A percentile compares a stretch with the other conserved stretches of the same genome.
phyloP scores from a whole-genome alignment of 2,329 filamentous ascomycete genomes.

The Pleomassaria siparia region DNA sequence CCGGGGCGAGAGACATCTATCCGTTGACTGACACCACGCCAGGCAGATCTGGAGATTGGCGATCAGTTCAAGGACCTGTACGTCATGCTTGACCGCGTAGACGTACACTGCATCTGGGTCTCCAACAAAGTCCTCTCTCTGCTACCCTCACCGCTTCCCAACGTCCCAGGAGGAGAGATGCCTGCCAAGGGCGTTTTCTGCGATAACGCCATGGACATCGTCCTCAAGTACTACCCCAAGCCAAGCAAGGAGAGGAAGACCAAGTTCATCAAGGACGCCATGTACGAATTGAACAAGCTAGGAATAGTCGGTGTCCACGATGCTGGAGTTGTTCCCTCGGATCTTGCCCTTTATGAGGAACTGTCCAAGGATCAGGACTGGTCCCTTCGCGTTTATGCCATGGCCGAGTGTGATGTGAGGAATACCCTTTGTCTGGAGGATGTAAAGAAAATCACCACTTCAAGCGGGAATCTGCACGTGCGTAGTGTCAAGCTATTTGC shows the following conservation, averaged over 20 bases:
- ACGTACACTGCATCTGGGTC: conserved; percentile 71
- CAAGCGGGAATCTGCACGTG: conserved; percentile 57
- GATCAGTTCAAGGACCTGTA: conserved; percentile 57
- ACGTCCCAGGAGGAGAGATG: conserved; percentile 65
- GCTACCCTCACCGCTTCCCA: conserved; percentile 52
- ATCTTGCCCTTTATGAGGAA: conserved; percentile 57
- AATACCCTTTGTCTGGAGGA: conserved; percentile 64
- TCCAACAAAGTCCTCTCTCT: conserved; percentile 64
- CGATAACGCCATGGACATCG: conserved; percentile 70
- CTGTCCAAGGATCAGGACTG: conserved; percentile 57
- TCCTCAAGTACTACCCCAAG: conserved; percentile 59
- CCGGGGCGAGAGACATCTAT: background rate
- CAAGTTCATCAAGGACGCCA: conserved; percentile 60
- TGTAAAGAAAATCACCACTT: conserved; percentile 47
- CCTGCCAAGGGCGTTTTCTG: conserved; percentile 71
- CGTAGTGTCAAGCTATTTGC: conserved; percentile 70
- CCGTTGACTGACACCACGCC: conserved; percentile 1
- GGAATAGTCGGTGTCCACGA: conserved; percentile 71
- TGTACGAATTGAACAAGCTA: conserved; percentile 62
- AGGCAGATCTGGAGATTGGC: conserved; percentile 60
- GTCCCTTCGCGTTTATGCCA: conserved; percentile 66
- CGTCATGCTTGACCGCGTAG: conserved; percentile 70
- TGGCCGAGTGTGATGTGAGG: conserved; percentile 66
- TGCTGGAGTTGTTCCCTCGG: conserved; percentile 61
- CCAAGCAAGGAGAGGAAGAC: conserved; percentile 57